Conservation (phyloP, 108 stramenopile genomes). For the Epipyxis sp. region DNA sequence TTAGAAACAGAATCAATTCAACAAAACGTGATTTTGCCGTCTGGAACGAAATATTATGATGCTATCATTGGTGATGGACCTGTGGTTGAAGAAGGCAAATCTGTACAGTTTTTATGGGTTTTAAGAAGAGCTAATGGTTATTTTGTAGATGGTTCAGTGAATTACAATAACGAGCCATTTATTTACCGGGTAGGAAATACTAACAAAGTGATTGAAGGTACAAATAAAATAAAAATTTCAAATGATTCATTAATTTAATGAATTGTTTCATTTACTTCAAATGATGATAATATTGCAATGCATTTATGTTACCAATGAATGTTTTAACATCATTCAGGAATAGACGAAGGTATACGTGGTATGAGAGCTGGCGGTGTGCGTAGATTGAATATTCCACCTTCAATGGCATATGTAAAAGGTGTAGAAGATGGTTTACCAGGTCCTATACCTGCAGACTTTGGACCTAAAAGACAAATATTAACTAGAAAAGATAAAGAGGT, state of each 20-base stretch:
- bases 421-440: not conserved
- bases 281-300: not conserved
- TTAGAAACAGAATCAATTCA: too few species aligned
- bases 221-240: not conserved
- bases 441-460: constrained; percentile 22
- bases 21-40: not conserved
- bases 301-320: not conserved
- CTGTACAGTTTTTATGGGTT: constrained; percentile 17
- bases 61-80: not conserved
- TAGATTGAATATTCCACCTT: not conserved
- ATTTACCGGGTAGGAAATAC: not conserved
- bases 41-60: not conserved
- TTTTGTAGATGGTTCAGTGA: not conserved
- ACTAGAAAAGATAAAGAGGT: not conserved
- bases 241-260: too few species aligned
- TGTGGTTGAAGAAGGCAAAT: not conserved
- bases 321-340: not conserved
- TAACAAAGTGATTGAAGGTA: not conserved
- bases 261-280: too few species aligned
- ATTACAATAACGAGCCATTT: not conserved
- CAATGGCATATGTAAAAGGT: not conserved
- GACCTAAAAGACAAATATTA: not conserved
- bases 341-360: constrained; percentile 20
- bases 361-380: constrained; percentile 23
- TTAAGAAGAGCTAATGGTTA: constrained; percentile 24